Conservation (phyloP, 208 protist species). For the Paratrypanosoma confusum region DNA sequence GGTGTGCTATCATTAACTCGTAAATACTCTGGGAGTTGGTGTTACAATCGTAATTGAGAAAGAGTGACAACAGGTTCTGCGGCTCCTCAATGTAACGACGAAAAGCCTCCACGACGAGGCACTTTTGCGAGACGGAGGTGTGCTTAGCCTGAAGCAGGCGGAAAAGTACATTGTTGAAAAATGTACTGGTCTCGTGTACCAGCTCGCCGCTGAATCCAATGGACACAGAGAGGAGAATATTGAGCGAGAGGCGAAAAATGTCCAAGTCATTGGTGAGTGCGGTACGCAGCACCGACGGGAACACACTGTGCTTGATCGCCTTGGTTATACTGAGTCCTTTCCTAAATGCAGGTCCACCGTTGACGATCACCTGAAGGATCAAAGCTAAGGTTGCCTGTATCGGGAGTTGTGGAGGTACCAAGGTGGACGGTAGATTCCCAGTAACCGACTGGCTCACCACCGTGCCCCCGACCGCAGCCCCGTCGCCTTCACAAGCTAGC, state of each 20-base stretch:
- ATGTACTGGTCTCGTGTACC: slow-evolving; percentile 87
- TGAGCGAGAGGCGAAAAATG: slow-evolving; percentile 85
- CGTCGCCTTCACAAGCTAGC: no score
- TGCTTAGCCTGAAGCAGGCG: slow-evolving; percentile 81
- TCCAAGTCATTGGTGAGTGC: slow-evolving; percentile 66
- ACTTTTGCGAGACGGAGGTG: slow-evolving; percentile 81
- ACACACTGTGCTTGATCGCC: slow-evolving; percentile 69
- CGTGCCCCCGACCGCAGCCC: no score
- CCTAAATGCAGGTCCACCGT: slow-evolving; percentile 83
- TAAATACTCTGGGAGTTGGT: slow-evolving; percentile 88
- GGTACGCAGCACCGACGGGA: slow-evolving; percentile 76
- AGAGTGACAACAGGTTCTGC: slow-evolving; percentile 91
- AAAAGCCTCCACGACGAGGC: slow-evolving; percentile 82
- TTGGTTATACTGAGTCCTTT: slow-evolving; percentile 43
- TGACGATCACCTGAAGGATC: slow-evolving; percentile 70
- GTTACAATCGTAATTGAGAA: slow-evolving; percentile 98
- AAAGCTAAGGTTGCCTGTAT: slow-evolving; percentile 43
- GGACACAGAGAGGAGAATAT: slow-evolving; percentile 83
- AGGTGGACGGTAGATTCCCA: not conserved
- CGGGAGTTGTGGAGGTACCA: slow-evolving; percentile 13
- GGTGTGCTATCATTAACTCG: slow-evolving; percentile 88
- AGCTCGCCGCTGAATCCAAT: slow-evolving; percentile 83
- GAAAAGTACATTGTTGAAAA: slow-evolving; percentile 91
- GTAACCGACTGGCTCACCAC: not conserved
- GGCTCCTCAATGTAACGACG: slow-evolving; percentile 87